phyloP scores from a whole-genome alignment of 129 eudicot genomes.

The Escallonia herrerae region DNA sequence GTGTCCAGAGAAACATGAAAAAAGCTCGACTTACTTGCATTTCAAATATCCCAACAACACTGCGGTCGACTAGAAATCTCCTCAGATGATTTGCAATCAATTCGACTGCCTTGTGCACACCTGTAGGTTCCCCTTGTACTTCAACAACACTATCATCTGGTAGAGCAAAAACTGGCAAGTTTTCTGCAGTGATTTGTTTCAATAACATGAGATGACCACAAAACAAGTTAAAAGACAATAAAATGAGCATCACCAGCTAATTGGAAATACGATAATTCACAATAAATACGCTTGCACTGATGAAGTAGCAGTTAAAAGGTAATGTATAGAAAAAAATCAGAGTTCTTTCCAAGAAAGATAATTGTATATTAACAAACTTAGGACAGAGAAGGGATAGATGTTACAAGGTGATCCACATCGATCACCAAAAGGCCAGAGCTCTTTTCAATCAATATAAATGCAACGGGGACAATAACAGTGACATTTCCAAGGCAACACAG shows the following conservation, averaged over 20 bases:
- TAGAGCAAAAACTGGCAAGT: constrained; percentile 78
- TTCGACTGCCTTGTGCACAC: constrained; percentile 76
- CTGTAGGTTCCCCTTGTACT: constrained; percentile 76
- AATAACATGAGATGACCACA: not conserved
- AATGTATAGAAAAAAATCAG: no score
- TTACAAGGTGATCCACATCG: no score
- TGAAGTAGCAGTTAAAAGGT: no score
- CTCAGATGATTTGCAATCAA: constrained; percentile 77
- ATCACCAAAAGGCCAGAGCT: no score
- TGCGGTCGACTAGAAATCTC: constrained; percentile 89
- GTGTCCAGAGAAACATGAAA: not conserved
- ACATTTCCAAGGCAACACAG: not conserved
- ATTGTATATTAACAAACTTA: no score
- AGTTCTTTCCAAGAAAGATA: no score
- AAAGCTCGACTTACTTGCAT: constrained; percentile 43
- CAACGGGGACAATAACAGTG: no score
- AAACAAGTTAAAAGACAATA: not conserved
- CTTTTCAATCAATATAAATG: no score
- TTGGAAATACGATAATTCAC: no score
- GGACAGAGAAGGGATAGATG: no score
- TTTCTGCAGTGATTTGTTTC: constrained; percentile 41
- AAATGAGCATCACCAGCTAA: no score
- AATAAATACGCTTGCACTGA: no score
- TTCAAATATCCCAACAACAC: constrained; percentile 71
- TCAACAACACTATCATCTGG: constrained; percentile 89